Base-by-base conservation (phyloP, 805 yeast genomes). In the Starmerella gropengiesseri region DNA sequence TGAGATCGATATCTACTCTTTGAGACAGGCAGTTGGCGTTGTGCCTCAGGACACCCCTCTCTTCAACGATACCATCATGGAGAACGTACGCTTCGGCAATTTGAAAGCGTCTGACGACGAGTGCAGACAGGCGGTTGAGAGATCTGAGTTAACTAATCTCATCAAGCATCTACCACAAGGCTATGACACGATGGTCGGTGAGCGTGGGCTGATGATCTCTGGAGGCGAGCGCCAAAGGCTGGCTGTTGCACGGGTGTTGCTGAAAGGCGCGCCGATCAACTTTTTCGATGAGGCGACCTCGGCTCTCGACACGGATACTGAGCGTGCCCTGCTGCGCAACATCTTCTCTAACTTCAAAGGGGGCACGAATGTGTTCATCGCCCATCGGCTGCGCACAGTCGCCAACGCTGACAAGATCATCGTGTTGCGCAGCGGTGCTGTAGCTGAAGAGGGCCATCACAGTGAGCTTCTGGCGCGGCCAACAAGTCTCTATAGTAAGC, bases 211-310 rank as follows among this genome's bases (percentile, higher is more conserved):
- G 72, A 91, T 91, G 98, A 87, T 91, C 36, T 85, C 95, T 20
- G 98, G 98, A n/a, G 98, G 98, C 47, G 98, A 91, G 60, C 87
- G 91, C 60, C 98, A 91, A 63, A 68, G 98, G 49, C 67, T 91
- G 32, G 97, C 98, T 0, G 85, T 91, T 51, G 91, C 96, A 1
- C 71, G 98, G 50, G 74, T 91, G n/a, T 61, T 91, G 33, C 64
- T 91, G 52, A 91, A 91, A 61, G 70, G 75, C 49, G 76, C 96
- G 0, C 89, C 91, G 21, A 84, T 91, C 37, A 81, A 93, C 43
- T 89, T 91, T 60, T 87, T 91, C 53, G 98, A 91, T 58, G 98
- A 91, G 58, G 97, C 98, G 2, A 64, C 98, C 0, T 80, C 94
- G 37, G 97, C 98, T 0, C 68, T 91, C 36, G 98, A 91, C 60